phyloP scores from a whole-genome alignment of 2,329 filamentous ascomycete species.

The Colletotrichum simmondsii region DNA sequence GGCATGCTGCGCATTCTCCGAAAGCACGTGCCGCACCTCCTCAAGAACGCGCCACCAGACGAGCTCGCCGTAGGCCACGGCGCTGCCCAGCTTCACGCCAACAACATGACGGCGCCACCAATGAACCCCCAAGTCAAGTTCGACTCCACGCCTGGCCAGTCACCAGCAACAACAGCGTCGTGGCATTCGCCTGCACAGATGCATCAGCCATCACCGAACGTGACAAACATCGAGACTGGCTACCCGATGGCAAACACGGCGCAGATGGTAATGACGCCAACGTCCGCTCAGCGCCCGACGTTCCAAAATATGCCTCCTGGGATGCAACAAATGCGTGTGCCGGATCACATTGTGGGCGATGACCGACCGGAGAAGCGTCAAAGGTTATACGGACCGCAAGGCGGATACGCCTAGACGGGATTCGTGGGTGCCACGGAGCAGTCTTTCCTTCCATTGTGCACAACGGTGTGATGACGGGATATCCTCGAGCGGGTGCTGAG shows the following conservation, averaged over 20 bases:
- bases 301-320: constrained; percentile 53
- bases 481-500: neutral
- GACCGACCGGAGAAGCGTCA: constrained; percentile 64
- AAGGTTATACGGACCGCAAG: constrained; percentile 57
- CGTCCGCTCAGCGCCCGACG: constrained; percentile 40
- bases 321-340: constrained; percentile 43
- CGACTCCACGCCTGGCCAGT: constrained; percentile 63
- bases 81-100: constrained; percentile 45
- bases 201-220: constrained; percentile 59
- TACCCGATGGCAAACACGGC: constrained; percentile 58
- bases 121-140: constrained; percentile 56
- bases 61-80: constrained; percentile 47
- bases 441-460: neutral
- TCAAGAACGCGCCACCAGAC: constrained; percentile 71
- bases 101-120: constrained; percentile 46
- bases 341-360: constrained; percentile 46
- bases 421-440: too few species aligned
- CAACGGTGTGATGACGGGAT: neutral
- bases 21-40: constrained; percentile 86
- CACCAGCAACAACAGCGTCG: constrained; percentile 57
- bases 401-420: constrained; percentile 50
- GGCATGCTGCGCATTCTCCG: constrained; percentile 87
- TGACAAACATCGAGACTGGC: constrained; percentile 53
- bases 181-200: constrained; percentile 66
- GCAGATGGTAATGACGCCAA: constrained; percentile 49